Evolutionary conservation across 176 grass and related monocot genomes (phyloP).

Genomic region (Hsuehochloa calcarea): DNA sequence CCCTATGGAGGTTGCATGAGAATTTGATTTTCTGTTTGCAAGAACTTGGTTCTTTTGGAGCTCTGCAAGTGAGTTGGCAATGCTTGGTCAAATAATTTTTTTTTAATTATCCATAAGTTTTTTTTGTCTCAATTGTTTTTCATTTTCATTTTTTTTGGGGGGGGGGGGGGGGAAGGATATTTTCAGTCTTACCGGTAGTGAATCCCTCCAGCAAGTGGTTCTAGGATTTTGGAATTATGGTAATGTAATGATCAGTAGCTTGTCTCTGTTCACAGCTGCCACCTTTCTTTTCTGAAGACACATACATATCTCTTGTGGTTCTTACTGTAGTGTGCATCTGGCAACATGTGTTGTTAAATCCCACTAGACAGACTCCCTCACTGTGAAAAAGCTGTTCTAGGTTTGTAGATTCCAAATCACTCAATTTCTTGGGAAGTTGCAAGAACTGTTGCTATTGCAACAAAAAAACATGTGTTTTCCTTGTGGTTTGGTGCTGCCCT

Average conservation of each 20-base stretch:
- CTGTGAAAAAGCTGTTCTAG: neutral
- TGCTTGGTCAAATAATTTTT: neutral
- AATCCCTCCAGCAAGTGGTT: neutral
- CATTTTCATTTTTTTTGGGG: neutral
- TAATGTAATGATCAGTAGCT: too few species aligned
- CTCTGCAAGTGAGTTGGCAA: conserved; percentile 61
- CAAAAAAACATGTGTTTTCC: neutral
- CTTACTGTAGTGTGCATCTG: neutral
- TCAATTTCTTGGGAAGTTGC: neutral
- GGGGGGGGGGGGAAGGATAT: neutral
- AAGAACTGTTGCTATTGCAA: neutral
- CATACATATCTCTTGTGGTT: too few species aligned
- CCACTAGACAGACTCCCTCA: neutral
- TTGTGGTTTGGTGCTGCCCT: neutral
- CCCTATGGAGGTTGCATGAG: conserved; percentile 66
- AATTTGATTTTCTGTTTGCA: conserved; percentile 83
- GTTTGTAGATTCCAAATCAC: neutral
- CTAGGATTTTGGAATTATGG: too few species aligned
- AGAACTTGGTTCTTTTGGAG: conserved; percentile 83
- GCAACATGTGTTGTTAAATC: neutral
- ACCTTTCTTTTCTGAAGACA: too few species aligned
- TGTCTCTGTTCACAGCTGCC: too few species aligned
- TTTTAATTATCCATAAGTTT: neutral
- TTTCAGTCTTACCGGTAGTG: neutral
- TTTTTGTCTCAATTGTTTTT: neutral